These are phyloP conservation scores for Karstenula rhodostoma DNA, from an alignment of 2,329 filamentous ascomycete genomes.

Conservation along the genomic window DNA sequence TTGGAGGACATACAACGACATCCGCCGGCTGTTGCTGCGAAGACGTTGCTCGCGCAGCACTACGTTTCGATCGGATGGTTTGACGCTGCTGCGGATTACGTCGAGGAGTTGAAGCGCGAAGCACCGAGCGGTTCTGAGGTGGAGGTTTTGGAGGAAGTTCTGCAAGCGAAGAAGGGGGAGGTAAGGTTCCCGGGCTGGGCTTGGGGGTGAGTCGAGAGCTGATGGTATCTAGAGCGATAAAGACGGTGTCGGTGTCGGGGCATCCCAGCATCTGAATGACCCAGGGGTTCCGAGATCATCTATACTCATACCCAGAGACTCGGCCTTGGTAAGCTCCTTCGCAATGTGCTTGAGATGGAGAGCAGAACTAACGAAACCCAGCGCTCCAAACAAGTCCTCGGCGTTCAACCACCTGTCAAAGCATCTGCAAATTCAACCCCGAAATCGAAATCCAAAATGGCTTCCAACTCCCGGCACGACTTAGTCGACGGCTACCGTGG, in stretches of 20 bases:
- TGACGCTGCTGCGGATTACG: conserved; percentile 30
- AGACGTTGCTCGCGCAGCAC: conserved; percentile 44
- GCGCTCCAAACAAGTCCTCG: too few species aligned
- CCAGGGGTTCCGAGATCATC: too few species aligned
- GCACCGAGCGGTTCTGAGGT: not conserved
- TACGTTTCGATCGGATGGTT: conserved; percentile 45
- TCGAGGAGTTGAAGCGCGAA: not conserved
- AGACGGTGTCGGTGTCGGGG: too few species aligned
- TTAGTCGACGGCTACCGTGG: conserved; percentile 33
- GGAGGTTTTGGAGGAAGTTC: not conserved
- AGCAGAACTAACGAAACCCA: too few species aligned
- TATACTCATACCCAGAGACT: too few species aligned
- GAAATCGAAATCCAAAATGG: not conserved
- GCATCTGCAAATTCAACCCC: too few species aligned
- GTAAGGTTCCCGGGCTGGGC: not conserved
- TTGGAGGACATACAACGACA: conserved; percentile 41
- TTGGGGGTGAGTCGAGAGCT: not conserved
- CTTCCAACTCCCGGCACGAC: conserved; percentile 17
- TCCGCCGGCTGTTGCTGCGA: conserved; percentile 37
- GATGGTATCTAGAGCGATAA: not conserved
- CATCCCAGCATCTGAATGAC: too few species aligned
- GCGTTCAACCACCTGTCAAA: too few species aligned
- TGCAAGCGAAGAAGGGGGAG: not conserved
- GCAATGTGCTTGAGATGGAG: too few species aligned
- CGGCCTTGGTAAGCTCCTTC: too few species aligned